A percentile compares a stretch with the other conserved stretches of the same genome.
These are phyloP conservation scores for Acanthamoeba royreba DNA, from an alignment of 208 protist genomes.

Conservation along the genomic window DNA sequence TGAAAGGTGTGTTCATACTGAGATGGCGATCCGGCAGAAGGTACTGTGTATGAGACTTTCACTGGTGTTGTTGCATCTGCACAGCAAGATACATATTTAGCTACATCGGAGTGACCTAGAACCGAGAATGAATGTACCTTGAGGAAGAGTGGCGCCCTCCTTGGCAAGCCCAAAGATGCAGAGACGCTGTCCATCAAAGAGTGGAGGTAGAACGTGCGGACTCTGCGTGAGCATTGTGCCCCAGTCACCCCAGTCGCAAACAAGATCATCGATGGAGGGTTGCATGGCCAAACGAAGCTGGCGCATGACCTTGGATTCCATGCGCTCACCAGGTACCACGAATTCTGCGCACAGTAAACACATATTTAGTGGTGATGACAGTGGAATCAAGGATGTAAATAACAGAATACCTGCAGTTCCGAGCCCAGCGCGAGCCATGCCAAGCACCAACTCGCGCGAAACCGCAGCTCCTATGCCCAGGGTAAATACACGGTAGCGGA, in stretches of 20 bases:
- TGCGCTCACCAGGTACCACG: neutral
- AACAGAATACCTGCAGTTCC: neutral
- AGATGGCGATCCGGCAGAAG: neutral
- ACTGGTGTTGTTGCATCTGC: neutral
- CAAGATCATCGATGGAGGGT: neutral
- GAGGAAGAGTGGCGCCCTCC: neutral
- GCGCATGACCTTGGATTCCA: conserved; percentile 30
- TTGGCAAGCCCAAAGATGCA: neutral
- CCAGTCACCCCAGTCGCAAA: neutral
- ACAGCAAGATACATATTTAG: neutral
- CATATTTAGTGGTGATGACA: neutral
- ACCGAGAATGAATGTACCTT: neutral
- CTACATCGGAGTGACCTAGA: neutral
- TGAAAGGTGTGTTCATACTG: neutral
- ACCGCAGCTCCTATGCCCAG: conserved; percentile 37
- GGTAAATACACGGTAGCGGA: conserved; percentile 57
- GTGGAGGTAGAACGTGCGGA: neutral
- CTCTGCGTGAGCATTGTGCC: neutral
- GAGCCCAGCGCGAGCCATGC: neutral
- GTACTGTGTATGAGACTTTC: neutral
- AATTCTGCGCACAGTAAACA: too few species aligned
- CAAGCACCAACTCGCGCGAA: neutral
- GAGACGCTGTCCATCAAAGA: neutral
- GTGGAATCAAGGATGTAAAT: neutral
- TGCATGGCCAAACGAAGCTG: conserved; percentile 5